Percentiles rank a stretch among this genome's conserved stretches.
Conservation (phyloP, 108 stramenopile species). For the Aurantiochytrium sp. region DNA sequence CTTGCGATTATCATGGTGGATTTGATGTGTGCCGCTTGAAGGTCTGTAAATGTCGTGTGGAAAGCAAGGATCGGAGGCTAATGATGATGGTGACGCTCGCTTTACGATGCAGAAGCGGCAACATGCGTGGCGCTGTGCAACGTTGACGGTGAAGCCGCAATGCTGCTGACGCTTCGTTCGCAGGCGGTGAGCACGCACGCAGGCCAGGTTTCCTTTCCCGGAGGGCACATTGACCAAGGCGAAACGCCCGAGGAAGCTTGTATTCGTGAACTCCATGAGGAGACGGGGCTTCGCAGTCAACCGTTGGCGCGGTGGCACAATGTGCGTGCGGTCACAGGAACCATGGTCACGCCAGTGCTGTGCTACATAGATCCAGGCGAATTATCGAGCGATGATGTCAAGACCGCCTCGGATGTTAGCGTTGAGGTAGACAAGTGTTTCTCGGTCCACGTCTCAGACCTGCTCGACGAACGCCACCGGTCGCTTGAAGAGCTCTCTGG, state of each 20-base stretch:
- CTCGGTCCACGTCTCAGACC: background rate
- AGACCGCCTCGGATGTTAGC: background rate
- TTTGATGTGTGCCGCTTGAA: too few relatives aligned
- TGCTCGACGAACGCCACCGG: background rate
- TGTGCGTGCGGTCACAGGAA: slow-evolving; percentile 19
- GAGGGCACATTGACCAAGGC: slow-evolving; percentile 12
- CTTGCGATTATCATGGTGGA: too few relatives aligned
- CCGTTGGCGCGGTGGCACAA: background rate
- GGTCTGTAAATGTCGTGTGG: too few relatives aligned
- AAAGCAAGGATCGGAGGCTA: too few relatives aligned
- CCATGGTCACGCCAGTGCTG: slow-evolving; percentile 13
- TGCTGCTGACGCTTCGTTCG: background rate
- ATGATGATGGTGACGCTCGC: background rate
- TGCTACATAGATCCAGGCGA: background rate
- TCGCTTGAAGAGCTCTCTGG: background rate
- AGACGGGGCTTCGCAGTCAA: background rate
- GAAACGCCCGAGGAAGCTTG: background rate
- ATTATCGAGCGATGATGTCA: background rate
- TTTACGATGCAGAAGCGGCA: background rate
- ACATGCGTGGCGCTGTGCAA: slow-evolving; percentile 3
- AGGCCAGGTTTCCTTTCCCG: slow-evolving; percentile 22
- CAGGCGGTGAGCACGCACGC: slow-evolving; percentile 11
- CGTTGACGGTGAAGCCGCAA: background rate
- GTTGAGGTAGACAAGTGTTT: background rate
- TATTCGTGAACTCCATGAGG: background rate